Base-by-base conservation (phyloP, 2,329 filamentous ascomycete genomes). In the Pseudogymnoascus sp. region DNA sequence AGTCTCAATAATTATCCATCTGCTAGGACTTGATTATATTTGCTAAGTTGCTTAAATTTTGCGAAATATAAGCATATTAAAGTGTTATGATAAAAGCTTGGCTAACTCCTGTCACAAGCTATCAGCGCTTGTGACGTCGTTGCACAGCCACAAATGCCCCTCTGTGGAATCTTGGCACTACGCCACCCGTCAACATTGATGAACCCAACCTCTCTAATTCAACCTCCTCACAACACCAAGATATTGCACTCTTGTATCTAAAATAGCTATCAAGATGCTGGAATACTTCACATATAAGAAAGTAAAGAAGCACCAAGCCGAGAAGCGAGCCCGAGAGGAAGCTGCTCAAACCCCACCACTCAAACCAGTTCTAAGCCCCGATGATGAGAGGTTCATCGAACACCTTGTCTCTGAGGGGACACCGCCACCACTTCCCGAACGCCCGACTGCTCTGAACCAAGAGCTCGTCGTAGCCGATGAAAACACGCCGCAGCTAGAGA, bases 231-330 rank as follows among this genome's bases (percentile, higher is more conserved):
- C 25, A 56, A 56, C 50, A 56, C 21, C 50, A 7, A 10, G n/a
- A 56, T 33, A 33, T 21, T 56, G 28, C n/a, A 35, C n/a, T 18
- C 10, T 4, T 21, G 11, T 35, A 56, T 21, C 50, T 11, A 10
- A 33, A 56, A 56, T 11, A 18, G 50, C 11, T 33, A 21, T 18
- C 59, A 71, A 67, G 59, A 88, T 88, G 85, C 71, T 87, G 65
- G 84, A 87, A 73, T 87, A 84, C 73, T 82, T 87, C 67, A 75
- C 78, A 37, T 82, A 81, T 76, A 86, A 83, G 72, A 87, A 86
- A 72, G 76, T 80, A 70, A 87, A 86, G 76, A 84, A 86, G 74
- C 75, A 82, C 71, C 79, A 77, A 68, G 79, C 76, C 1, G 78
- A 84, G 64, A 82, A 84, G 68, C 74, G 72, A 6, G 66, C 65